These are phyloP conservation scores for Sclerotinia subarctica DNA, from an alignment of 2,329 filamentous ascomycete genomes.

Conservation along the genomic window DNA sequence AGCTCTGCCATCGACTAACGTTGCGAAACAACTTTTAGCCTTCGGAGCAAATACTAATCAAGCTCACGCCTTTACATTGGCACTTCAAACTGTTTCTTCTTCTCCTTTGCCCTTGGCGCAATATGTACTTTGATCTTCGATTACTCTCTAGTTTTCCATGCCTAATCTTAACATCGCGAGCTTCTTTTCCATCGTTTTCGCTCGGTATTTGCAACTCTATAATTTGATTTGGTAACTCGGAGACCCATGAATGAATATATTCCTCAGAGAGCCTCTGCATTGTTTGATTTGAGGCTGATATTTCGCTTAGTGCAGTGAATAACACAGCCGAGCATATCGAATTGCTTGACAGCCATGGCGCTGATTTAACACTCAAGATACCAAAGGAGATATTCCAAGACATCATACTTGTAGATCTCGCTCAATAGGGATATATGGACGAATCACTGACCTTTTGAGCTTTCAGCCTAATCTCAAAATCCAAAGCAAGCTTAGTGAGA, in stretches of 20 bases:
- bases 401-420: constrained; percentile 5
- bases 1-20: background rate
- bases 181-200: background rate
- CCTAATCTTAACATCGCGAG: background rate
- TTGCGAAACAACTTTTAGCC: background rate
- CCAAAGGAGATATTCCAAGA: constrained; percentile 21
- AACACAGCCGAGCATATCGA: background rate
- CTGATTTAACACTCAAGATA: constrained; percentile 21
- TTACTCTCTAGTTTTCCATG: background rate
- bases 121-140: background rate
- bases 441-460: background rate
- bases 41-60: constrained; percentile 6
- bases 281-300: background rate
- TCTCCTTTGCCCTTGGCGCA: background rate
- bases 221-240: background rate
- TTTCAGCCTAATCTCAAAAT: constrained; percentile 4
- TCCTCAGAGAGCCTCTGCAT: background rate
- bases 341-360: constrained; percentile 20
- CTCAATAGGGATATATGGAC: accelerated
- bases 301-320: background rate
- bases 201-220: background rate
- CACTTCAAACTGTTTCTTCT: background rate
- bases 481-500: constrained; percentile 1
- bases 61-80: constrained; percentile 9
- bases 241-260: background rate